Percentiles rank a stretch among this genome's conserved stretches.
phyloP scores from a whole-genome alignment of 1,139 yeast genomes.

The Magnusiomyces tetraspermus region DNA sequence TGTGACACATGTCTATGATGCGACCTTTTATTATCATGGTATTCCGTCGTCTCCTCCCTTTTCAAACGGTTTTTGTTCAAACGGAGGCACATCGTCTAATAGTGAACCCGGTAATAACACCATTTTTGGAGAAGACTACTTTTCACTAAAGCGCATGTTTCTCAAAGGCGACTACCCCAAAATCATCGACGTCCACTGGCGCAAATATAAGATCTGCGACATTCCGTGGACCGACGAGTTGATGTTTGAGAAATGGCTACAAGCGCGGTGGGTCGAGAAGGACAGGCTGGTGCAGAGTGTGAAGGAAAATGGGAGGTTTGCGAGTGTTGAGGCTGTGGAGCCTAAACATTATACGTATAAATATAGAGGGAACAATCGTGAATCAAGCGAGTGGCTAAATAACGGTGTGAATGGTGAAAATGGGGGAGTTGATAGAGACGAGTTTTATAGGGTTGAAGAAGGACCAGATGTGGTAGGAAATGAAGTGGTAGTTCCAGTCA shows the following conservation, averaged over 20 bases:
- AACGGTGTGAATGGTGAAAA: too few relatives aligned
- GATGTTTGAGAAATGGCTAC: slow-evolving; percentile 69
- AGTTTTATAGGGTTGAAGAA: not conserved
- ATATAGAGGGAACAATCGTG: too few relatives aligned
- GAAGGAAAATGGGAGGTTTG: slow-evolving; percentile 50
- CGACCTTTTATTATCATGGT: slow-evolving; percentile 76
- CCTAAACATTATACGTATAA: not conserved
- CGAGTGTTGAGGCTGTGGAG: slow-evolving; percentile 16
- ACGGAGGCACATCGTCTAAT: too few relatives aligned
- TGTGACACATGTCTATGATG: slow-evolving; percentile 64
- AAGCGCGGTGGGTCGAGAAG: slow-evolving; percentile 66
- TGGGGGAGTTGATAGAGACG: not conserved
- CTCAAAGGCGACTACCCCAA: slow-evolving; percentile 65
- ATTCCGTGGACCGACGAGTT: slow-evolving; percentile 53
- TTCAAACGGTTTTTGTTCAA: too few relatives aligned
- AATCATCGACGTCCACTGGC: slow-evolving; percentile 54
- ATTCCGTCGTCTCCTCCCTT: too few relatives aligned
- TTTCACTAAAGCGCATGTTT: slow-evolving; percentile 55
- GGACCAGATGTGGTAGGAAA: not conserved
- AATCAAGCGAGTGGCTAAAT: too few relatives aligned
- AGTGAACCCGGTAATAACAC: too few relatives aligned
- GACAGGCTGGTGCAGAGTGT: slow-evolving; percentile 57
- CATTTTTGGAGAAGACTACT: slow-evolving; percentile 71
- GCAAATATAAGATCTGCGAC: slow-evolving; percentile 47
- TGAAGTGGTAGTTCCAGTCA: too few relatives aligned